phyloP scores from a whole-genome alignment of 2,329 filamentous ascomycete species.

The Emergomyces africanus region DNA sequence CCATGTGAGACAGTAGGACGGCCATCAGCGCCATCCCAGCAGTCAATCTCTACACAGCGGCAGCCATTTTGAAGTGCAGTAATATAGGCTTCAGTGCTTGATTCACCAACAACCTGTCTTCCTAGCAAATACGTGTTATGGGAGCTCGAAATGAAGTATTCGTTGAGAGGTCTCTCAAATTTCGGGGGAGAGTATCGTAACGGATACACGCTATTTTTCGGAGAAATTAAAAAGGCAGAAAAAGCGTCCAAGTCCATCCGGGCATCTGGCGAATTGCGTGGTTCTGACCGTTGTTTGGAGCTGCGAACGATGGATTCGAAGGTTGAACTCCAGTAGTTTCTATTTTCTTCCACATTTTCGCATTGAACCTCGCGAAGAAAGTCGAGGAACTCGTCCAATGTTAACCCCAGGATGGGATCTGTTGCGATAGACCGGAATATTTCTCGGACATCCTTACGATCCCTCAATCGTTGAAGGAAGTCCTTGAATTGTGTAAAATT shows the following conservation, averaged over 20 bases:
- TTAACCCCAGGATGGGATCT: slow-evolving; percentile 52
- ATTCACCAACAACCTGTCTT: slow-evolving; percentile 76
- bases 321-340: slow-evolving; percentile 53
- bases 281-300: slow-evolving; percentile 38
- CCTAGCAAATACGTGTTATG: slow-evolving; percentile 96
- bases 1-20: slow-evolving; percentile 86
- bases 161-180: slow-evolving; percentile 77
- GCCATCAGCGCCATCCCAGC: slow-evolving; percentile 86
- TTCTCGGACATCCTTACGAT: slow-evolving; percentile 64
- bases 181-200: slow-evolving; percentile 47
- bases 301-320: slow-evolving; percentile 59
- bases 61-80: slow-evolving; percentile 76
- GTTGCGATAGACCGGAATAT: slow-evolving; percentile 55
- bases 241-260: slow-evolving; percentile 70
- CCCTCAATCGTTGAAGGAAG: slow-evolving; percentile 73
- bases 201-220: slow-evolving; percentile 55
- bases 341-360: slow-evolving; percentile 58
- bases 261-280: slow-evolving; percentile 31
- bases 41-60: slow-evolving; percentile 93
- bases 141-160: slow-evolving; percentile 97
- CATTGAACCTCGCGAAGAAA: slow-evolving; percentile 66
- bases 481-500: slow-evolving; percentile 70
- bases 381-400: slow-evolving; percentile 55
- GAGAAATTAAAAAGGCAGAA: slow-evolving; percentile 62
- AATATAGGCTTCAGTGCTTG: slow-evolving; percentile 92